These are phyloP conservation scores for Kalanchoe fedtschenkoi DNA, from an alignment of 164 flowering plant species.

Conservation along the genomic window DNA sequence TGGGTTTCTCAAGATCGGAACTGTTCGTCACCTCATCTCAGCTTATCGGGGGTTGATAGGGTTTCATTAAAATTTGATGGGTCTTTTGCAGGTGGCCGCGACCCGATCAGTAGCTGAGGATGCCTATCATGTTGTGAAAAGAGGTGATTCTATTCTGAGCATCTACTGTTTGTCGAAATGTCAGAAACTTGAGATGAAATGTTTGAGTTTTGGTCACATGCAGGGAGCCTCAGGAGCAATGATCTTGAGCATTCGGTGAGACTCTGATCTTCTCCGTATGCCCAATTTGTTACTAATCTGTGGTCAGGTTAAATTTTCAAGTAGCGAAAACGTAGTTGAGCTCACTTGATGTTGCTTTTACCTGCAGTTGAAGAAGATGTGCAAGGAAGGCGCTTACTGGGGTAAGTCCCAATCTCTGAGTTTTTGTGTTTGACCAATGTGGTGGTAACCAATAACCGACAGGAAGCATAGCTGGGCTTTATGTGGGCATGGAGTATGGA, in stretches of 20 bases:
- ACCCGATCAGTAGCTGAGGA: conserved; percentile 57
- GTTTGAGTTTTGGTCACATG: conserved; percentile 8
- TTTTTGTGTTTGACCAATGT: not conserved
- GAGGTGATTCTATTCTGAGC: conserved; percentile 22
- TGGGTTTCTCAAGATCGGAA: conserved; percentile 89
- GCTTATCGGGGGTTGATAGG: too few relatives aligned
- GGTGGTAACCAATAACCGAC: conserved; percentile 6
- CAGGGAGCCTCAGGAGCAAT: conserved; percentile 44
- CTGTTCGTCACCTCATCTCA: conserved; percentile 21
- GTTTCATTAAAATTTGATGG: not conserved
- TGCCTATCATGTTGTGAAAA: conserved; percentile 25
- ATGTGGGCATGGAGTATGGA: conserved; percentile 84
- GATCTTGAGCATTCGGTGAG: conserved; percentile 50
- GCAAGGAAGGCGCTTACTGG: conserved; percentile 86
- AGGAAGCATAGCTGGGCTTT: conserved; percentile 82
- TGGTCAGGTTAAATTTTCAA: not conserved
- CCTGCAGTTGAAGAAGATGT: conserved; percentile 80
- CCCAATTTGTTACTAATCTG: not conserved
- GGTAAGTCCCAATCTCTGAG: conserved; percentile 32
- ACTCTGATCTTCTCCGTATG: not conserved
- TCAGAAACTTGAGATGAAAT: not conserved
- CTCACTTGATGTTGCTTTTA: not conserved
- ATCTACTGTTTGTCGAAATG: too few relatives aligned
- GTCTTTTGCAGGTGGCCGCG: conserved; percentile 39
- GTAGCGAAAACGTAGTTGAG: too few relatives aligned